Percentiles rank a stretch among this genome's conserved stretches.
Evolutionary conservation across 1,284 basidiomycete species (phyloP).

Genomic region (Meripilus lineatus): DNA sequence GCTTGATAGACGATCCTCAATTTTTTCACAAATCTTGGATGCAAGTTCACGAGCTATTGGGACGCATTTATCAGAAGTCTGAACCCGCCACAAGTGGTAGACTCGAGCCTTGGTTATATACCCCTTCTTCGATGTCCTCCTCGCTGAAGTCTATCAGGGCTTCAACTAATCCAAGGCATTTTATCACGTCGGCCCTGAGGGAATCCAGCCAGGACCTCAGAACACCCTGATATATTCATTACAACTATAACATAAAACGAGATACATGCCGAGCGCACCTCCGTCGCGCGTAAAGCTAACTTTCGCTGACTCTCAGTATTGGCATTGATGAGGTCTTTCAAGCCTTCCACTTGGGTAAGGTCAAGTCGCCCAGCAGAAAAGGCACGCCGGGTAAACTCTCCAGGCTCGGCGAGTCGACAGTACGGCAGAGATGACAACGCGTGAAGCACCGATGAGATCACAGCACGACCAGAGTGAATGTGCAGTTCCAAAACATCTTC

Average conservation of each 20-base stretch:
- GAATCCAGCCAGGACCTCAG: conserved; percentile 55
- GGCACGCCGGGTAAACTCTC: conserved; percentile 85
- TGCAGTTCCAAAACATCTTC: conserved; percentile 85
- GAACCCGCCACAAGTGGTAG: no score
- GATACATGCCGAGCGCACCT: conserved; percentile 49
- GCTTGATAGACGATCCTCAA: conserved; percentile 58
- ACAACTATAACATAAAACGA: background rate
- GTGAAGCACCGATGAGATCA: conserved; percentile 63
- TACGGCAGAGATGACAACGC: conserved; percentile 56
- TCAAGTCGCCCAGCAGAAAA: conserved; percentile 78
- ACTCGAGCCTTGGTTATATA: conserved; percentile 68
- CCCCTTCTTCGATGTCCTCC: conserved; percentile 79
- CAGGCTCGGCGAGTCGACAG: conserved; percentile 74
- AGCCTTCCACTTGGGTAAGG: conserved; percentile 79
- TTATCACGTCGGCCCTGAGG: conserved; percentile 61
- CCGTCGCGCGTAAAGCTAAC: conserved; percentile 64
- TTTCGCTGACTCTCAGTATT: conserved; percentile 80
- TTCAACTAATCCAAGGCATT: conserved; percentile 73
- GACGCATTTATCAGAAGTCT: no score
- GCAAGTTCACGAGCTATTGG: no score
- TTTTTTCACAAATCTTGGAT: conserved; percentile 20
- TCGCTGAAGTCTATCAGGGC: conserved; percentile 91
- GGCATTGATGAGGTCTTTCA: conserved; percentile 80
- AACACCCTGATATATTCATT: conserved; percentile 43
- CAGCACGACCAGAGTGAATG: conserved; percentile 81